phyloP scores from a whole-genome alignment of 176 grass and related monocot species.

The Neostapfia colusana region DNA sequence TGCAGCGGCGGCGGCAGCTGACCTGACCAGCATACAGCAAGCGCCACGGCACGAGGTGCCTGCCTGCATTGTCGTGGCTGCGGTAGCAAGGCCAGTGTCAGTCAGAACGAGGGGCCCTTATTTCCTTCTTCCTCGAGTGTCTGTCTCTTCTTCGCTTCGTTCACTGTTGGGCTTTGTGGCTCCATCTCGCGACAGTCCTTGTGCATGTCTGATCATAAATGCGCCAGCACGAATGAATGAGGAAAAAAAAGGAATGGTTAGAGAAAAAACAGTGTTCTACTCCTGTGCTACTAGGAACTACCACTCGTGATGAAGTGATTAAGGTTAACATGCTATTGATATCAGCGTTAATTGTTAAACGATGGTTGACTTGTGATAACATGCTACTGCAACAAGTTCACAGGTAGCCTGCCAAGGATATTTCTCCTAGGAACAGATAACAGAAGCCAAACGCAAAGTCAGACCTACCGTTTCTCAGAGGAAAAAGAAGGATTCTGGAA shows the following conservation, averaged over 20 bases:
- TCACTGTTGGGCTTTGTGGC: background rate
- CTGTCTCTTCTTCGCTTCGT: background rate
- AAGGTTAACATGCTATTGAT: background rate
- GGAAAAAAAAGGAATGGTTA: background rate
- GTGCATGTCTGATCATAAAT: constrained; percentile 34
- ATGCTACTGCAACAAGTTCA: background rate
- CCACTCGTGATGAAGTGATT: background rate
- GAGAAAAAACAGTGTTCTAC: constrained; percentile 2
- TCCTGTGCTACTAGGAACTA: background rate
- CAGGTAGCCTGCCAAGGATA: background rate
- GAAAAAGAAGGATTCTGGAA: background rate
- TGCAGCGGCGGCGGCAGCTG: constrained; percentile 56
- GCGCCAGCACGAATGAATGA: constrained; percentile 18
- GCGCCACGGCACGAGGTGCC: too few relatives aligned
- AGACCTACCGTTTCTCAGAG: too few relatives aligned
- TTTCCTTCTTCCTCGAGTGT: too few relatives aligned
- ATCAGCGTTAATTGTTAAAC: too few relatives aligned
- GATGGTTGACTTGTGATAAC: constrained; percentile 8
- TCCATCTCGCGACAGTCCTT: background rate
- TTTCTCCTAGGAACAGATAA: background rate
- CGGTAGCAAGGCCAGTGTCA: too few relatives aligned
- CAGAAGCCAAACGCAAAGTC: background rate
- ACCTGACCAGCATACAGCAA: background rate
- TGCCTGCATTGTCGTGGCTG: too few relatives aligned
- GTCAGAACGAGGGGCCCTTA: too few relatives aligned